These are phyloP conservation scores for Cudoniella acicularis DNA, from an alignment of 495 filamentous ascomycete species.

Conservation along the genomic window DNA sequence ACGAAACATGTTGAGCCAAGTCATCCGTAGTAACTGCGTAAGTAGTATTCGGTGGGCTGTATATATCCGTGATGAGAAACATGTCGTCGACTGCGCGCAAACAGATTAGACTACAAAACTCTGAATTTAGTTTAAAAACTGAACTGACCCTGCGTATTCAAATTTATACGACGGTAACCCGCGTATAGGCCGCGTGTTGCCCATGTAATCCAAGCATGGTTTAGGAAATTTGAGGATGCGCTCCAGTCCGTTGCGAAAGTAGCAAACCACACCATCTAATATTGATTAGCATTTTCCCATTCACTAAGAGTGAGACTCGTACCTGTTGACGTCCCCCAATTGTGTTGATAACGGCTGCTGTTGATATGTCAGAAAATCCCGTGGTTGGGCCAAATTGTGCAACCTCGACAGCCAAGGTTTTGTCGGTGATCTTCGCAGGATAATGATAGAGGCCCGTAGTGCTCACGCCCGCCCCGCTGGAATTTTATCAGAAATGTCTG, in stretches of 20 bases:
- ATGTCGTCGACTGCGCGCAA: conserved; percentile 52
- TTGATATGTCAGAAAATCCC: conserved; percentile 26
- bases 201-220: conserved; percentile 65
- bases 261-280: conserved; percentile 60
- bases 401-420: conserved; percentile 48
- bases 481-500: not conserved
- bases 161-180: conserved; percentile 24
- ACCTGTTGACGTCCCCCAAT: conserved; percentile 51
- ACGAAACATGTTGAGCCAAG: conserved; percentile 43
- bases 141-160: conserved; percentile 9
- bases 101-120: not conserved
- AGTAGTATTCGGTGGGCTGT: conserved; percentile 37
- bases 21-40: conserved; percentile 52
- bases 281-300: conserved; percentile 36
- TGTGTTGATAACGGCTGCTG: conserved; percentile 58
- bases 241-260: conserved; percentile 54
- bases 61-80: conserved; percentile 54
- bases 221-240: conserved; percentile 49
- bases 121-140: not conserved
- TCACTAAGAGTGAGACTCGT: conserved; percentile 30
- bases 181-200: conserved; percentile 48
- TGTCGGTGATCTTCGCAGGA: conserved; percentile 51
- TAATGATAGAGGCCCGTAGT: conserved; percentile 55
- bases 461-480: conserved; percentile 39
- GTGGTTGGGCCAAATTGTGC: conserved; percentile 44